Percentiles rank a stretch among this genome's conserved stretches.
phyloP scores from a whole-genome alignment of 768 basidiomycete species.

The Clitopilus passeckerianus region DNA sequence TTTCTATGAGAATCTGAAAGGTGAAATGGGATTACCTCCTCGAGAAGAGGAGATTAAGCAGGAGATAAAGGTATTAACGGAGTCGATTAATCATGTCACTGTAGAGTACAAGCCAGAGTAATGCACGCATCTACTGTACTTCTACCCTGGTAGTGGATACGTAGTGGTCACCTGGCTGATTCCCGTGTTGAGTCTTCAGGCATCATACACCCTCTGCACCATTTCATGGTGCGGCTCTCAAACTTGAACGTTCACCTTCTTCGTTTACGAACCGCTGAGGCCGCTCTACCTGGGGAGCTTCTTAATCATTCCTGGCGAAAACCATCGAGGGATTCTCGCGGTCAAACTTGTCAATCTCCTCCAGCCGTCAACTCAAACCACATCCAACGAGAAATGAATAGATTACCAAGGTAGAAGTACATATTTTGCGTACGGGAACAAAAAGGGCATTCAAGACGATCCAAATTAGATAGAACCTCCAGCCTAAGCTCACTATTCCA shows the following conservation, averaged over 20 bases:
- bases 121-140: neutral
- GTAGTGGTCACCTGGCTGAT: neutral
- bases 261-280: too few relatives aligned
- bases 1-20: conserved; percentile 69
- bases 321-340: conserved; percentile 36
- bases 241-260: too few relatives aligned
- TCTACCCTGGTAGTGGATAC: too few relatives aligned
- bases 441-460: conserved; percentile 33
- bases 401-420: neutral
- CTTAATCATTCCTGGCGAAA: conserved; percentile 34
- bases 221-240: too few relatives aligned
- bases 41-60: neutral
- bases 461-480: conserved; percentile 48
- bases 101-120: neutral
- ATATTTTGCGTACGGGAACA: neutral
- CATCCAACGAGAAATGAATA: too few relatives aligned
- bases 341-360: conserved; percentile 45
- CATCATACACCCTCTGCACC: neutral
- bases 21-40: conserved; percentile 44
- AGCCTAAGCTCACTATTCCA: conserved; percentile 39
- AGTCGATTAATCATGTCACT: neutral
- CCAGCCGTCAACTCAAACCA: too few relatives aligned
- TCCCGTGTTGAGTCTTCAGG: neutral
- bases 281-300: conserved; percentile 34
- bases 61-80: neutral